Conservation (phyloP, 2,329 filamentous ascomycete species). For the Waltergamsia citrina region DNA sequence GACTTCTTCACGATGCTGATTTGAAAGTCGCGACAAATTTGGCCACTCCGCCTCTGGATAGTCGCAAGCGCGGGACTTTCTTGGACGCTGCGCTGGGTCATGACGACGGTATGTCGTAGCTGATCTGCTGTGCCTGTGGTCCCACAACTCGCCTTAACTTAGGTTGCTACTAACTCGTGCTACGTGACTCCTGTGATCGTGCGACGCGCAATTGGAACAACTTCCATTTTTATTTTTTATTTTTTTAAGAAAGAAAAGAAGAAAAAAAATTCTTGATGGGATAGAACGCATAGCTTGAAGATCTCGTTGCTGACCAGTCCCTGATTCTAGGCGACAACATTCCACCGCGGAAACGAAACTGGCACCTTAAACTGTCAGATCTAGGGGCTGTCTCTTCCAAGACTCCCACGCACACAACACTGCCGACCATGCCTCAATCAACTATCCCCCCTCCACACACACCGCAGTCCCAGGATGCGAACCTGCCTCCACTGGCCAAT, state of each 20-base stretch:
- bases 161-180: slow-evolving; percentile 8
- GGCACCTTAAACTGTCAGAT: no score
- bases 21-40: no score
- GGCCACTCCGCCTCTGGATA: slow-evolving; percentile 49
- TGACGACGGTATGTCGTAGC: slow-evolving; percentile 63
- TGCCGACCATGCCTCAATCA: slow-evolving; percentile 24
- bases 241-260: no score
- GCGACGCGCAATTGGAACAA: slow-evolving; percentile 14
- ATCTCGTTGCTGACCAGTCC: no score
- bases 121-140: slow-evolving; percentile 17
- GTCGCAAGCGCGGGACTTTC: slow-evolving; percentile 62
- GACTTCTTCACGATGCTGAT: slow-evolving; percentile 8
- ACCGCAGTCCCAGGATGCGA: slow-evolving; percentile 39
- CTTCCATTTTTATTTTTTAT: slow-evolving; percentile 9
- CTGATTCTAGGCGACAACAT: no score
- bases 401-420: slow-evolving; percentile 43
- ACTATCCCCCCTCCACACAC: slow-evolving; percentile 44
- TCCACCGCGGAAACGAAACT: slow-evolving; percentile 34
- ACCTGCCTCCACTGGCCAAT: slow-evolving; percentile 31
- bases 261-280: no score
- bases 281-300: no score
- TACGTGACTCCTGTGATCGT: slow-evolving; percentile 18
- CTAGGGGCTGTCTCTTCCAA: slow-evolving; percentile 41
- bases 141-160: slow-evolving; percentile 4
- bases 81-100: slow-evolving; percentile 48